Conservation (phyloP, 1,284 basidiomycete genomes). For the Cutaneotrichosporon mucoides region DNA sequence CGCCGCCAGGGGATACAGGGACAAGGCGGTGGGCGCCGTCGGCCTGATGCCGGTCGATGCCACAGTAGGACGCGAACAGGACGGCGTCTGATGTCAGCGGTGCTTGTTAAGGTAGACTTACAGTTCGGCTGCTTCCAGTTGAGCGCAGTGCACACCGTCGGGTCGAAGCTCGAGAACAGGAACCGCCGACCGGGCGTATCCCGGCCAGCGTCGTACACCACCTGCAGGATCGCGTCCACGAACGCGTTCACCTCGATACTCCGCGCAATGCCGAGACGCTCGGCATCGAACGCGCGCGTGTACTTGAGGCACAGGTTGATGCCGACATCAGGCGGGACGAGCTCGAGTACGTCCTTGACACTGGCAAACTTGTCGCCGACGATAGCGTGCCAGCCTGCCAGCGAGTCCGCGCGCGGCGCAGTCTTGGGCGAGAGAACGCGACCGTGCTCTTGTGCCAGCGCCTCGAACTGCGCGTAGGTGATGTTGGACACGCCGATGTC, state of each 20-base stretch:
- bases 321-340: slow-evolving; percentile 68
- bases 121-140: slow-evolving; percentile 99
- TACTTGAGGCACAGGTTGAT: slow-evolving; percentile 77
- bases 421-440: slow-evolving; percentile 46
- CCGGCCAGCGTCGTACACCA: slow-evolving; percentile 65
- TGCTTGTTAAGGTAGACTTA: slow-evolving; percentile 49
- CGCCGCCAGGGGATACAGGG: slow-evolving; percentile 47
- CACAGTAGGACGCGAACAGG: slow-evolving; percentile 86
- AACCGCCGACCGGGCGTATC: slow-evolving; percentile 58
- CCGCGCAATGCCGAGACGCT: slow-evolving; percentile 52
- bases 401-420: slow-evolving; percentile 34
- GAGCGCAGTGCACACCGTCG: slow-evolving; percentile 67
- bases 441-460: slow-evolving; percentile 58
- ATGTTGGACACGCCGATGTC: slow-evolving; percentile 80
- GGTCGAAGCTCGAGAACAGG: slow-evolving; percentile 81
- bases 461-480: slow-evolving; percentile 71
- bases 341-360: slow-evolving; percentile 67
- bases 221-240: slow-evolving; percentile 75
- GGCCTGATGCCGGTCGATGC: slow-evolving; percentile 53
- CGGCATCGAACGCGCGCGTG: slow-evolving; percentile 52
- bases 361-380: slow-evolving; percentile 63
- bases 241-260: slow-evolving; percentile 69
- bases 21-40: slow-evolving; percentile 28
- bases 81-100: slow-evolving; percentile 71
- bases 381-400: slow-evolving; percentile 58